These are phyloP conservation scores for Claviceps arundinis DNA, from an alignment of 2,329 filamentous ascomycete species.

Conservation along the genomic window DNA sequence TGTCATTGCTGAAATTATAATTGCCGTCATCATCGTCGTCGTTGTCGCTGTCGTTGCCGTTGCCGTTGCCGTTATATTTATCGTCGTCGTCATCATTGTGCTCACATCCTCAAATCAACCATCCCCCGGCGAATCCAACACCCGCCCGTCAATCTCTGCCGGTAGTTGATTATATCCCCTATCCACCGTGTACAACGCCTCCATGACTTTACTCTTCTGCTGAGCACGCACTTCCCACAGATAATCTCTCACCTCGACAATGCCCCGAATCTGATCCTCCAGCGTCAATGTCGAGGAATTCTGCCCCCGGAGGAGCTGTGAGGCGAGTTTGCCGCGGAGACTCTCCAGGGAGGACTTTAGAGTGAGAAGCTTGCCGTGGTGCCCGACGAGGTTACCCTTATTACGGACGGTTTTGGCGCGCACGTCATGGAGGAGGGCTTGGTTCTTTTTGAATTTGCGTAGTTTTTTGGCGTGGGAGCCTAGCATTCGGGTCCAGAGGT, in stretches of 20 bases:
- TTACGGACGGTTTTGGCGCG: conserved; percentile 74
- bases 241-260: conserved; percentile 69
- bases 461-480: conserved; percentile 61
- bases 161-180: not conserved
- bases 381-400: conserved; percentile 74
- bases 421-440: conserved; percentile 62
- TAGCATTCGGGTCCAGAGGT: conserved; percentile 75
- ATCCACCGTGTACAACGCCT: conserved; percentile 39
- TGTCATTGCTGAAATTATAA: no score
- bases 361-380: conserved; percentile 71
- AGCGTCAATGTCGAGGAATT: conserved; percentile 59
- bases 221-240: conserved; percentile 60
- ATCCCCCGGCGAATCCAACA: no score
- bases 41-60: no score
- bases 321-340: conserved; percentile 71
- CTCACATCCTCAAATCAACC: no score
- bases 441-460: conserved; percentile 89
- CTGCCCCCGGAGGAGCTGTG: conserved; percentile 61
- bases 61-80: no score
- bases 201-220: conserved; percentile 74
- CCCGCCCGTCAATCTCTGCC: not conserved
- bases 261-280: conserved; percentile 72
- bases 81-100: no score
- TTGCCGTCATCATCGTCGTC: no score
- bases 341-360: conserved; percentile 79